Base-by-base conservation (phyloP, 345 rosid species). In the Brassica nigra region DNA sequence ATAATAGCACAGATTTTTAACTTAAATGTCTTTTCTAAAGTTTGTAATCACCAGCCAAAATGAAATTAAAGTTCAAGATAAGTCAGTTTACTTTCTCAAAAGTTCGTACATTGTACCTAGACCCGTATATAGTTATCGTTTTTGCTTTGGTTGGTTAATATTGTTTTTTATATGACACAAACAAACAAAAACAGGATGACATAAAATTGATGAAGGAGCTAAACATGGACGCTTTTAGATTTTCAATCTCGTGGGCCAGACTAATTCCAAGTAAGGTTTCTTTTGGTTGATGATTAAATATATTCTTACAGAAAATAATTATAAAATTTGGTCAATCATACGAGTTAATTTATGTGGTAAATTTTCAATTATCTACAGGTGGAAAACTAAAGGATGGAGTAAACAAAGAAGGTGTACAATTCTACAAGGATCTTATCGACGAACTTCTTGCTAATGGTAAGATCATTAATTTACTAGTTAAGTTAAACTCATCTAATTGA, bases 231-330 rank as follows among this genome's bases (percentile, higher is more conserved):
- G 90, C 89, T 70, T 87, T 83, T 49, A 73, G 88, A 75, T 82
- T 87, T 55, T 89, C 90, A 6, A 87, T 89, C 36, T 86, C 90
- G 14, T 87, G 92, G 92, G 37, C 89, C 18, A 69, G 89, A 81
- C 66, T 89, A 44, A 68, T 87, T 33, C 90, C 90, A 0, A 68
- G 90, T 87, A 81, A 74, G 82, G 3, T 27, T 61, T 62, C 71
- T 55, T 3, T 20, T 31, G 31, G 0, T 18, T 20, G 8, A 23
- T 30, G 10, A 1, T 44, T 28, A 12, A 42, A 29, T 29, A 23
- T 64, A 1, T 11, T n/a, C 6, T 1, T 3, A 23, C 7, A 0
- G 15, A 2, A 59, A 23, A 4, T 58, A 2, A 8, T 58, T 8
- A 20, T 10, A 10, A 20, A 1, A 3, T 59, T 59, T 59, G 5